A percentile compares a stretch with the other conserved stretches of the same genome.
These are phyloP conservation scores for Alloteropsis semialata DNA, from an alignment of 176 grass and related monocot genomes.

Conservation along the genomic window DNA sequence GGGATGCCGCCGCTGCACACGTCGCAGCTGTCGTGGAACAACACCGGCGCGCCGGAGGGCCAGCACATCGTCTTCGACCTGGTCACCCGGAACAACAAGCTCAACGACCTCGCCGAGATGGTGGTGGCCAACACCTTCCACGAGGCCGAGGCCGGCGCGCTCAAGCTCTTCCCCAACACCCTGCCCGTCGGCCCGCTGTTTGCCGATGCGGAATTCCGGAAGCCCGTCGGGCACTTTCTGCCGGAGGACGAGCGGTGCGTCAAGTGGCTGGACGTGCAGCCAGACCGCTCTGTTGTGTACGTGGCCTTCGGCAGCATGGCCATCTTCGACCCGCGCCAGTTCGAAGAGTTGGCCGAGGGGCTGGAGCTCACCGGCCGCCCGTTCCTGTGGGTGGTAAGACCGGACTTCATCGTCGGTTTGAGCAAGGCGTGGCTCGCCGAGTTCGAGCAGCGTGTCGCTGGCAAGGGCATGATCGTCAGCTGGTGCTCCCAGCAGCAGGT, in stretches of 20 bases:
- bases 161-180: conserved; percentile 35
- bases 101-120: conserved; percentile 30
- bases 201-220: not conserved
- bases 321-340: conserved; percentile 40
- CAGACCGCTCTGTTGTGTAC: conserved; percentile 50
- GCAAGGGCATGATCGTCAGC: conserved; percentile 46
- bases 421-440: conserved; percentile 35
- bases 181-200: conserved; percentile 56
- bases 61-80: conserved; percentile 47
- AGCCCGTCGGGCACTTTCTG: conserved; percentile 38
- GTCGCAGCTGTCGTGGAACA: conserved; percentile 37
- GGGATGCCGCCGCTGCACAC: conserved; percentile 45
- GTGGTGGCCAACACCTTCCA: conserved; percentile 65
- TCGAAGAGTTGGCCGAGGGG: conserved; percentile 38
- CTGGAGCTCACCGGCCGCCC: conserved; percentile 30
- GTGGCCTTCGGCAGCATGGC: conserved; percentile 68
- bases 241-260: conserved; percentile 45
- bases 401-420: conserved; percentile 9
- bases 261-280: conserved; percentile 50
- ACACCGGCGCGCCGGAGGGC: not conserved
- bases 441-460: conserved; percentile 27
- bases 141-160: conserved; percentile 40
- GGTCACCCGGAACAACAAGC: conserved; percentile 31
- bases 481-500: conserved; percentile 59
- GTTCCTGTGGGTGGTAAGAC: conserved; percentile 58